Conservation (phyloP, 805 yeast genomes). For the Saccharomyces paradoxus region DNA sequence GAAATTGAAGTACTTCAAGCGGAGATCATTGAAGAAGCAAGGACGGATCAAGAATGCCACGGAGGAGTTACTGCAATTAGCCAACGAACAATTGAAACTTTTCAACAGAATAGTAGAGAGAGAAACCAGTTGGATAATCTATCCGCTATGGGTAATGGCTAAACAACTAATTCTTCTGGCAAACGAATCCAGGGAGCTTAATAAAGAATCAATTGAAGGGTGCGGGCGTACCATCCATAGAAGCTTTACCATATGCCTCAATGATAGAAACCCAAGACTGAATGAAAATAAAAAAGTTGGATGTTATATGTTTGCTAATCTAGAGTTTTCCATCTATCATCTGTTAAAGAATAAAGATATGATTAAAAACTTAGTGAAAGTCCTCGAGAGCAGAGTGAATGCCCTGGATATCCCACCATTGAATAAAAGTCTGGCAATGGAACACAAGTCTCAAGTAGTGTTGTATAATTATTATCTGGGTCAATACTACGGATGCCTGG, state of each 20-base stretch:
- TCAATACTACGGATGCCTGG: slow-evolving; percentile 50
- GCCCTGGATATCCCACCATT: slow-evolving; percentile 9
- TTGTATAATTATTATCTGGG: slow-evolving; percentile 65
- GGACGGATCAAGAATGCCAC: not conserved
- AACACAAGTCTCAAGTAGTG: slow-evolving; percentile 46
- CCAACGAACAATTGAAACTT: slow-evolving; percentile 37
- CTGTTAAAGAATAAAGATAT: slow-evolving; percentile 58
- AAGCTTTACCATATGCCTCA: slow-evolving; percentile 67
- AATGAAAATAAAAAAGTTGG: slow-evolving; percentile 47
- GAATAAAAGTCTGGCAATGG: slow-evolving; percentile 12
- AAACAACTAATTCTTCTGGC: slow-evolving; percentile 19
- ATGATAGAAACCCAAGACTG: slow-evolving; percentile 58
- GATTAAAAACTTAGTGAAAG: slow-evolving; percentile 68
- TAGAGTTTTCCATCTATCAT: slow-evolving; percentile 63
- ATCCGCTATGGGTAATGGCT: slow-evolving; percentile 17
- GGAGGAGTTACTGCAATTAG: slow-evolving; percentile 12
- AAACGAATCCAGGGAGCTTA: slow-evolving; percentile 18
- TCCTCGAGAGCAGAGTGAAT: slow-evolving; percentile 40
- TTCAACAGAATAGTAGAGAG: slow-evolving; percentile 47
- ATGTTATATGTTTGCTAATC: slow-evolving; percentile 62
- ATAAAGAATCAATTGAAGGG: slow-evolving; percentile 32
- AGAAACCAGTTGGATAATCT: slow-evolving; percentile 43
- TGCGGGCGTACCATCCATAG: slow-evolving; percentile 61
- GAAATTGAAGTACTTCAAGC: slow-evolving; percentile 1
- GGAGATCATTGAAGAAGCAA: slow-evolving; percentile 2